These are phyloP conservation scores for Cydonia oblonga DNA, from an alignment of 331 rosid species.

Conservation along the genomic window DNA sequence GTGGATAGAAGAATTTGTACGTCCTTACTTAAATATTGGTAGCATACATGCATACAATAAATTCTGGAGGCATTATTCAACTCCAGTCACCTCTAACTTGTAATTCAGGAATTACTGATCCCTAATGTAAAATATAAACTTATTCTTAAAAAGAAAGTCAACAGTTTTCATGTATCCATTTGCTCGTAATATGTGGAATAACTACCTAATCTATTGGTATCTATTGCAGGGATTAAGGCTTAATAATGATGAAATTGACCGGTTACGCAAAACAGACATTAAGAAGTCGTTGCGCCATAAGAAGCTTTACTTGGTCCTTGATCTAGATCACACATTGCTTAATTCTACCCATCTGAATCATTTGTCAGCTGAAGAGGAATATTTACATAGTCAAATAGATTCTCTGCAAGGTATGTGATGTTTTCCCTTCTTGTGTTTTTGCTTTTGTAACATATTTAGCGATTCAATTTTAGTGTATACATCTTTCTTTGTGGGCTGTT, in stretches of 20 bases:
- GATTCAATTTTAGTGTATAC: background rate
- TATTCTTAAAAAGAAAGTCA: background rate
- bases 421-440: slow-evolving; percentile 3
- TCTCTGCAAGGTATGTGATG: slow-evolving; percentile 38
- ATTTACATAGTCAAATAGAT: slow-evolving; percentile 50
- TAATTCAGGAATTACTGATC: background rate
- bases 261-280: slow-evolving; percentile 58
- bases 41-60: background rate
- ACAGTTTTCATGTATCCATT: background rate
- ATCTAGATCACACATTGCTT: slow-evolving; percentile 68
- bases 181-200: background rate
- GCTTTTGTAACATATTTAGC: background rate
- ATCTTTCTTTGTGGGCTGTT: background rate
- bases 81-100: background rate
- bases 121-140: background rate
- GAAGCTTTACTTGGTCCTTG: slow-evolving; percentile 68
- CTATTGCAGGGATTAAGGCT: slow-evolving; percentile 57
- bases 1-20: background rate
- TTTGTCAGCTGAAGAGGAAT: slow-evolving; percentile 48
- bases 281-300: slow-evolving; percentile 33
- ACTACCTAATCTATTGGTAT: background rate
- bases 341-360: slow-evolving; percentile 50
- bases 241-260: slow-evolving; percentile 50
- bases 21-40: background rate
- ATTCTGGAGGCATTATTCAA: background rate